A percentile compares a stretch with the other conserved stretches of the same genome.
Evolutionary conservation across 805 yeast genomes (phyloP).

Genomic region (Metahyphopichia silvanorum): DNA sequence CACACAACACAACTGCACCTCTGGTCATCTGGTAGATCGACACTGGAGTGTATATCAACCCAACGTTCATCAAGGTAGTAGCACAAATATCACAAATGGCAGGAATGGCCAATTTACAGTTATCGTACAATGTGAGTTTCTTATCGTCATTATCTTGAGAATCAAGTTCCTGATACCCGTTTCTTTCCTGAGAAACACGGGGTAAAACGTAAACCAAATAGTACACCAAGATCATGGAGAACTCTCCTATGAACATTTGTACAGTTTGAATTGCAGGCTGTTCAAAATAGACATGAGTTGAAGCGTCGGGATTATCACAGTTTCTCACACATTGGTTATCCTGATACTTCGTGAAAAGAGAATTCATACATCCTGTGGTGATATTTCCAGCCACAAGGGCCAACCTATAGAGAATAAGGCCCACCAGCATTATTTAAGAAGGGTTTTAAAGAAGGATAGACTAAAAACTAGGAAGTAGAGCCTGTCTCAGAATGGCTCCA

Average conservation of each 20-base stretch:
- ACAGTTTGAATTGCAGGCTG: conserved; percentile 78
- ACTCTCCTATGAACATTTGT: conserved; percentile 80
- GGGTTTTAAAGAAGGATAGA: conserved; percentile 5
- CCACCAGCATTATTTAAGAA: too few relatives aligned
- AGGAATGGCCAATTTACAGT: conserved; percentile 48
- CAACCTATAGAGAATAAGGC: conserved; percentile 1
- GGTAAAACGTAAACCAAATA: conserved; percentile 19
- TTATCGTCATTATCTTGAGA: conserved; percentile 3
- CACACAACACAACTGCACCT: conserved; percentile 73
- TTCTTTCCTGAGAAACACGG: conserved; percentile 7
- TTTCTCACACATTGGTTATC: conserved; percentile 67
- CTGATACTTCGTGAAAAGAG: conserved; percentile 71
- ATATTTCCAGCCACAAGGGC: conserved; percentile 48
- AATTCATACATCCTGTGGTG: conserved; percentile 68
- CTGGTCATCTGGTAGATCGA: conserved; percentile 85
- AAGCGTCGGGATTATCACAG: conserved; percentile 45
- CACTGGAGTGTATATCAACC: conserved; percentile 70
- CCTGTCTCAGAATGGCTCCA: not conserved
- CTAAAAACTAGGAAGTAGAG: conserved; percentile 4
- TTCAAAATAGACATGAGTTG: conserved; percentile 51
- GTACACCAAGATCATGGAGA: conserved; percentile 45
- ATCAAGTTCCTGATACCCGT: conserved; percentile 13
- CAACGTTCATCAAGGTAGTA: conserved; percentile 75
- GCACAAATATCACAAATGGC: conserved; percentile 69
- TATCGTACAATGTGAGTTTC: conserved; percentile 10